These are phyloP conservation scores for Inonotus hispidus DNA, from an alignment of 1,284 basidiomycete species.

Conservation along the genomic window DNA sequence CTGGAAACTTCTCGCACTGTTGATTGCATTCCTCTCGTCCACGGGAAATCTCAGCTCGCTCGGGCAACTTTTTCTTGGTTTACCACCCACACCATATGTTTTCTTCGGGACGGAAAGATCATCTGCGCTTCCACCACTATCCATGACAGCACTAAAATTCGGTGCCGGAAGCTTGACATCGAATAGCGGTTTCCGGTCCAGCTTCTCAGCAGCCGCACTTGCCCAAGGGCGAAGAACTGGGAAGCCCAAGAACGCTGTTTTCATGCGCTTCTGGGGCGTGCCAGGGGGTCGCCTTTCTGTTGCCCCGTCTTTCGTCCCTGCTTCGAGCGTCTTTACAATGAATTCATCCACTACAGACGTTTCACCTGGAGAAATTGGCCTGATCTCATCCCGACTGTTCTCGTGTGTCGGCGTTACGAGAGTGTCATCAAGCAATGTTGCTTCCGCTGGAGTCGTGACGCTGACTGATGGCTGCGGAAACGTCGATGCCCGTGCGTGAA, in stretches of 20 bases:
- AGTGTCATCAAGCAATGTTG: conserved; percentile 38
- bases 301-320: conserved; percentile 42
- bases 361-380: conserved; percentile 44
- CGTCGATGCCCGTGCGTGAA: conserved; percentile 32
- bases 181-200: conserved; percentile 46
- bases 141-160: conserved; percentile 17
- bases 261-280: conserved; percentile 71
- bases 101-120: conserved; percentile 18
- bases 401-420: conserved; percentile 61
- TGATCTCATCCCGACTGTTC: conserved; percentile 50
- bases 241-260: conserved; percentile 48
- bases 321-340: conserved; percentile 63
- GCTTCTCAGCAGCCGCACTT: conserved; percentile 65
- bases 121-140: conserved; percentile 32
- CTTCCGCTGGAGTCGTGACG: conserved; percentile 52
- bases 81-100: background rate
- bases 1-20: conserved; percentile 30
- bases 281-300: conserved; percentile 62
- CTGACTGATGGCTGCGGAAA: conserved; percentile 56
- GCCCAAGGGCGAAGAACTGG: conserved; percentile 63
- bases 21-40: conserved; percentile 20
- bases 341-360: conserved; percentile 54
- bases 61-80: conserved; percentile 17
- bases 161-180: conserved; percentile 28
- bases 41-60: conserved; percentile 15